Evolutionary conservation across 495 filamentous ascomycete species (phyloP), one percentile per base, ranked within the genome.

Genomic region (Podospora appendiculata): DNA sequence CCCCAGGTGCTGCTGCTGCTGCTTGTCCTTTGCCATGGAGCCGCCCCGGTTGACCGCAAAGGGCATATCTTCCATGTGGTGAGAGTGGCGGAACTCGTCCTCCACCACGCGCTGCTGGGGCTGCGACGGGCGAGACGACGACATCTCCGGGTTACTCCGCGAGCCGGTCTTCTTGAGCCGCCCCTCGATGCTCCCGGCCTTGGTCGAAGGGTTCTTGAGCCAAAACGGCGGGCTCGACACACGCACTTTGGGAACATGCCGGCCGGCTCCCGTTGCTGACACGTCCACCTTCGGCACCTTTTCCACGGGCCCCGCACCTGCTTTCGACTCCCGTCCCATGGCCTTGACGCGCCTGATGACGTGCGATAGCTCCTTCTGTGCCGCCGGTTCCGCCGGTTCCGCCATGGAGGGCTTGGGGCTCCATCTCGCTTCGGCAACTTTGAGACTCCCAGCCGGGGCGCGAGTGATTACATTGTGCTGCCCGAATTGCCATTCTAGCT

Each of bases 141-240:
- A 11, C 38, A 40, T 40, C 38, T 11, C 2, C 13, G 45, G 45
- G 6, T 25, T 39, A 3, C 45, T 35, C 10, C 11, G 7, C 10
- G 49, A 43, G 5, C n/a, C 55, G 18, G 19, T 62, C 52, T 38
- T 62, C 62, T 53, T 66, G 59, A 10, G 59, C 47, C 39, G 62
- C 45, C 58, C 52, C 8, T 51, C 46, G 32, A 47, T 54, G 44
- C 55, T 61, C 2, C 61, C 68, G 35, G 63, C 55, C 48, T 54
- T 58, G 40, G 51, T 66, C 4, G 59, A 55, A 1, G 69, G 62
- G 16, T 51, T 35, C 36, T 56, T 68, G 8, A 72, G 25, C 68
- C 68, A 71, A 35, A 53, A 18, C 16, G 70, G 66, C 19, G 70
- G 66, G 55, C 69, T 70, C 10, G 65, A 57, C 0, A 66, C 54